Evolutionary conservation across 2,329 filamentous ascomycete genomes (phyloP).

Genomic region (Xylaria sp.): DNA sequence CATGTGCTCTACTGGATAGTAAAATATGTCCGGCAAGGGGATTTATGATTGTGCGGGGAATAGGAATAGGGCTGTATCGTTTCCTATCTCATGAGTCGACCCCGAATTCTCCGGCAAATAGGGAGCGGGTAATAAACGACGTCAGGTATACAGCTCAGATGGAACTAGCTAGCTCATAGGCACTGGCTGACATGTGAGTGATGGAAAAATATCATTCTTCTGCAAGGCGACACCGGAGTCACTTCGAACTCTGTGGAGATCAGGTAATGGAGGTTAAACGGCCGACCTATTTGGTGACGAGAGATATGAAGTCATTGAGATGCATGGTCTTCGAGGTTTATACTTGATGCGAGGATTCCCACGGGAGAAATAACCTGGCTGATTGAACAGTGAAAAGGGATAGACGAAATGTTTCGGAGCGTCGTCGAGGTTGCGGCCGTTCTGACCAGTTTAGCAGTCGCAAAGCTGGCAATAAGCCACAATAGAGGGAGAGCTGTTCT

Average conservation of each 20-base stretch:
- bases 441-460: conserved; percentile 5
- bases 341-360: not conserved
- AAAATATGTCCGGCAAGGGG: not conserved
- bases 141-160: not conserved
- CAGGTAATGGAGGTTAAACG: not conserved
- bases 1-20: not conserved
- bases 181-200: conserved; percentile 12
- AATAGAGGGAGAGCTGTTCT: conserved; percentile 1
- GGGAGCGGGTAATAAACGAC: not conserved
- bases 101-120: conserved; percentile 15
- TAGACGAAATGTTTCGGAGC: conserved; percentile 8
- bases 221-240: not conserved
- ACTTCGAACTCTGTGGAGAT: not conserved
- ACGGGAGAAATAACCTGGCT: not conserved
- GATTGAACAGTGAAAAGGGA: not conserved
- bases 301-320: not conserved
- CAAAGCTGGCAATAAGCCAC: conserved; percentile 1
- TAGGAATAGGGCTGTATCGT: not conserved
- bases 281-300: not conserved
- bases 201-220: conserved; percentile 18
- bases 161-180: not conserved
- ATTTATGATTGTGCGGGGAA: conserved; percentile 6
- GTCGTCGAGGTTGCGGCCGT: conserved; percentile 1
- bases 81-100: conserved; percentile 6
- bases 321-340: not conserved